These are phyloP conservation scores for Lagenidium giganteum DNA, from an alignment of 352 stramenopile species.

Conservation along the genomic window DNA sequence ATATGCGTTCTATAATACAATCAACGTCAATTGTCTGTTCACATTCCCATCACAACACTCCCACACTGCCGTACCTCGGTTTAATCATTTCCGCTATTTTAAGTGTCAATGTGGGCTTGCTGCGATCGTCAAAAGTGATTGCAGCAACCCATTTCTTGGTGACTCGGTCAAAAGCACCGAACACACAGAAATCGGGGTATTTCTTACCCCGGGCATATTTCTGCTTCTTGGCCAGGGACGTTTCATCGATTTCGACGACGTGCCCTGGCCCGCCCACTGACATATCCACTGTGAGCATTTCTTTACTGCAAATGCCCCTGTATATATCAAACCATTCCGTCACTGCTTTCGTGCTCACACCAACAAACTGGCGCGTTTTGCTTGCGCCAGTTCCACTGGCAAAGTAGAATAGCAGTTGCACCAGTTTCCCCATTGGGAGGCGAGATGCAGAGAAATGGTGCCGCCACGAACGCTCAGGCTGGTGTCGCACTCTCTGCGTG, in stretches of 20 bases:
- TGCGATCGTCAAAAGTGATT: constrained; percentile 11
- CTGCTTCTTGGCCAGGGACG: constrained; percentile 13
- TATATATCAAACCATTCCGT: neutral
- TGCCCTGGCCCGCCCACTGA: constrained; percentile 7
- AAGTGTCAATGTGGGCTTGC: constrained; percentile 5
- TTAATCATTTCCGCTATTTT: neutral
- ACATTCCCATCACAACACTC: no score
- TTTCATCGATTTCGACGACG: constrained; percentile 21
- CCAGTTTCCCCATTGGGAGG: no score
- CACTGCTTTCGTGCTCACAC: constrained; percentile 1
- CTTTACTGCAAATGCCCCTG: neutral
- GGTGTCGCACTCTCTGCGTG: no score
- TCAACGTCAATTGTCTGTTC: no score
- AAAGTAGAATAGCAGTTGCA: no score
- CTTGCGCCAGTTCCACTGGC: no score
- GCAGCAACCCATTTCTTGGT: constrained; percentile 16
- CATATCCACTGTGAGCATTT: neutral
- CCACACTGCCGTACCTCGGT: no score
- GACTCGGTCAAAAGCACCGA: constrained; percentile 11
- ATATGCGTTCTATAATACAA: constrained; percentile 5
- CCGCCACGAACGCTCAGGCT: no score
- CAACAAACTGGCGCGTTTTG: no score
- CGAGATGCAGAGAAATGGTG: no score
- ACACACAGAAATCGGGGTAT: constrained; percentile 17
- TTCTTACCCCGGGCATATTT: constrained; percentile 12